Conservation (phyloP, 202 grass and related monocot species). For the Tripidium arundinaceum region DNA sequence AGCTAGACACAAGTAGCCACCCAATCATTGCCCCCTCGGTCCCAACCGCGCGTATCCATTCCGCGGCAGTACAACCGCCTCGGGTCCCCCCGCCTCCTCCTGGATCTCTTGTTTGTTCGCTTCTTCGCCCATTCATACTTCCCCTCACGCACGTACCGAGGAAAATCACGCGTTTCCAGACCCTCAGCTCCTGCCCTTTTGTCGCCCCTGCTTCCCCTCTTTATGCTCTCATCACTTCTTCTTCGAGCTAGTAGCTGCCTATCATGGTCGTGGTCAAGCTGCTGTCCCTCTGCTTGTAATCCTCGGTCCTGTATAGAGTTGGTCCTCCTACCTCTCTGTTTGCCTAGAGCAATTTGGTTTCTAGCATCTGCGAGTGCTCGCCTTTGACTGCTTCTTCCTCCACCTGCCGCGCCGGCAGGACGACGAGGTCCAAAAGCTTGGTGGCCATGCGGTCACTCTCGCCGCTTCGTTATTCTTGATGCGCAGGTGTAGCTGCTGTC, state of each 20-base stretch:
- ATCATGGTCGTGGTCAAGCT: background rate
- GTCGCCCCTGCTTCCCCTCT: background rate
- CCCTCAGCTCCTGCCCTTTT: background rate
- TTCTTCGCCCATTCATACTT: background rate
- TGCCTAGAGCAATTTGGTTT: background rate
- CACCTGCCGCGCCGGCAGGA: background rate
- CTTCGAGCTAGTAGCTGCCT: background rate
- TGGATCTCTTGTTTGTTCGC: conserved; percentile 25
- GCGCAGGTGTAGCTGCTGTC: background rate
- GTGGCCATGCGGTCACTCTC: background rate
- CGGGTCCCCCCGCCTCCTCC: background rate
- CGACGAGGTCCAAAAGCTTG: background rate
- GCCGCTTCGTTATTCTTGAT: background rate
- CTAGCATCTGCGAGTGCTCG: background rate
- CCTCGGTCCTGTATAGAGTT: background rate
- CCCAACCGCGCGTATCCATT: background rate
- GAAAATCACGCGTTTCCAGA: conserved; percentile 6
- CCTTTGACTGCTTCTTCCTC: conserved; percentile 27
- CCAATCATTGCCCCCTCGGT: conserved; percentile 28
- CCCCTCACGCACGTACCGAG: conserved; percentile 24
- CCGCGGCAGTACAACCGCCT: background rate
- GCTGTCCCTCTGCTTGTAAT: background rate
- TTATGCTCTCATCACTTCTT: background rate
- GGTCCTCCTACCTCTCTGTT: background rate
- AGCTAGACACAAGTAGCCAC: background rate